Evolutionary conservation across 2,329 filamentous ascomycete genomes (phyloP).

Genomic region (Thermoascus crustaceus): DNA sequence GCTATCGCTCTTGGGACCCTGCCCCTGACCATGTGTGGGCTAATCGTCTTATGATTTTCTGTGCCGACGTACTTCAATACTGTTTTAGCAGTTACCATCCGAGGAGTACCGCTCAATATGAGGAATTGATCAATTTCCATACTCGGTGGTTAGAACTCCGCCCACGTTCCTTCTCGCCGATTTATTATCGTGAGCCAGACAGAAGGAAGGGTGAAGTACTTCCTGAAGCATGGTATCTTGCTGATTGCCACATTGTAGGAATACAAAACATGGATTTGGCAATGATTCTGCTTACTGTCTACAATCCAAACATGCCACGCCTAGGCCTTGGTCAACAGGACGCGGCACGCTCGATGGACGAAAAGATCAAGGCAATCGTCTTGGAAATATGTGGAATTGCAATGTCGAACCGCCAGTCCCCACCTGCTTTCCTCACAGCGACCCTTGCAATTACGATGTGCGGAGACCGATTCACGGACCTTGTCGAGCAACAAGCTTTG

Average conservation of each 20-base stretch:
- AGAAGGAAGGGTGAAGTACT: constrained; percentile 13
- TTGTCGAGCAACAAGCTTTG: constrained; percentile 17
- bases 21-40: constrained; percentile 50
- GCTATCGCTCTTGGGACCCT: constrained; percentile 43
- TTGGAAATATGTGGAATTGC: constrained; percentile 13
- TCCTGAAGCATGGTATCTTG: constrained; percentile 19
- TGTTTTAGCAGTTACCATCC: constrained; percentile 41
- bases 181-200: constrained; percentile 15
- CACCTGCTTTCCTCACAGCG: constrained; percentile 14
- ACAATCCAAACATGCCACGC: constrained; percentile 17
- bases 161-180: constrained; percentile 15
- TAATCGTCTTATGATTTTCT: constrained; percentile 54
- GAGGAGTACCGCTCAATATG: constrained; percentile 3
- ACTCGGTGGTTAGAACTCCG: constrained; percentile 14
- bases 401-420: constrained; percentile 14
- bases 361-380: constrained; percentile 9
- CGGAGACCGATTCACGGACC: constrained; percentile 21
- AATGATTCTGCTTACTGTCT: constrained; percentile 18
- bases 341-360: constrained; percentile 7
- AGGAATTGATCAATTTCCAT: constrained; percentile 14
- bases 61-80: constrained; percentile 56
- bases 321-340: constrained; percentile 14
- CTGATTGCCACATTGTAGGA: constrained; percentile 17
- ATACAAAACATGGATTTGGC: constrained; percentile 16
- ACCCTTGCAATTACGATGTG: constrained; percentile 23